Percentiles rank a stretch among this genome's conserved stretches.
Conservation (phyloP, 208 protist species). For the Trypanosoma avium region DNA sequence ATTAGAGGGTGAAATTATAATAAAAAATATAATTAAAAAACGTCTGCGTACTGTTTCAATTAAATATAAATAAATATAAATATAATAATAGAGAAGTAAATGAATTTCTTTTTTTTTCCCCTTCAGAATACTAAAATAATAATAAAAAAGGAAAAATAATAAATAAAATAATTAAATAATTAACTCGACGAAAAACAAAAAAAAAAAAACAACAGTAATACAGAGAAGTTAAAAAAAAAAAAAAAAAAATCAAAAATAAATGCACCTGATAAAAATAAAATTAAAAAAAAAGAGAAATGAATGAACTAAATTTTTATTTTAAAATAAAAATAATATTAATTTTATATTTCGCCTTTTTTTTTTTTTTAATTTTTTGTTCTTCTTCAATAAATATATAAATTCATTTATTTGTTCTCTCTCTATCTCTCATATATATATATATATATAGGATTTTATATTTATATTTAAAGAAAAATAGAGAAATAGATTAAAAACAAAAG, state of each 20-base stretch:
- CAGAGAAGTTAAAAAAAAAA: slow-evolving; percentile 20
- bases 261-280: too few species aligned
- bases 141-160: slow-evolving; percentile 19
- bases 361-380: slow-evolving; percentile 23
- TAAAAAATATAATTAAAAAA: too few species aligned
- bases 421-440: too few species aligned
- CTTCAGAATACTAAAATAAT: slow-evolving; percentile 12
- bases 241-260: background rate
- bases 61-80: too few species aligned
- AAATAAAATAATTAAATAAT: slow-evolving; percentile 14
- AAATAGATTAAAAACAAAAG: background rate
- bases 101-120: slow-evolving; percentile 3
- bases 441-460: too few species aligned
- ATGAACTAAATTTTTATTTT: too few species aligned
- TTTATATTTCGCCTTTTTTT: slow-evolving; percentile 7
- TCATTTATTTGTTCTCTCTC: background rate
- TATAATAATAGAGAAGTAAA: too few species aligned
- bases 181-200: slow-evolving; percentile 24
- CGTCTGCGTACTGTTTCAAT: too few species aligned
- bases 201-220: too few species aligned
- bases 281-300: too few species aligned
- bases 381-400: background rate
- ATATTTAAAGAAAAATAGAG: background rate
- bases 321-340: background rate
- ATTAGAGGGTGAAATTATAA: too few species aligned